Evolutionary conservation across 352 stramenopile species (phyloP).

Genomic region (Globisporangium paddicum): DNA sequence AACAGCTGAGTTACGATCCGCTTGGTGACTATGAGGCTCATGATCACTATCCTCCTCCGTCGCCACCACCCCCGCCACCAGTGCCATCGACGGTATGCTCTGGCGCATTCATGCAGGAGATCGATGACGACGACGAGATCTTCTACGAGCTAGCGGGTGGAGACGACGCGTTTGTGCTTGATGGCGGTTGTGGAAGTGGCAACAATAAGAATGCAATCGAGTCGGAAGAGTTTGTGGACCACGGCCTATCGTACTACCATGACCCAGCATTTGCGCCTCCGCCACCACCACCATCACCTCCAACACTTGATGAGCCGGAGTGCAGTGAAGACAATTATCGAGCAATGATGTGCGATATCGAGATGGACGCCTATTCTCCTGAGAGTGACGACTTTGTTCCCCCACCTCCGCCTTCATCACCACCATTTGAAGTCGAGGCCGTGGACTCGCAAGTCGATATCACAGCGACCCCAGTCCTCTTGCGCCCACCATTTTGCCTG

Average conservation of each 20-base stretch:
- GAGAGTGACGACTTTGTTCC: not conserved
- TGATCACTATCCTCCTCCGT: not conserved
- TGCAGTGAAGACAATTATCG: not conserved
- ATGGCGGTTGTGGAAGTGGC: slow-evolving; percentile 6
- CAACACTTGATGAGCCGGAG: slow-evolving; percentile 5
- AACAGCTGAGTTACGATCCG: not conserved
- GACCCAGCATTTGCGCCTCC: slow-evolving; percentile 19
- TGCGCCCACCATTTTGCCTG: slow-evolving; percentile 4
- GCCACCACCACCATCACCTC: slow-evolving; percentile 23
- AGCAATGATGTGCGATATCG: too few relatives aligned
- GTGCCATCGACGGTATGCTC: not conserved
- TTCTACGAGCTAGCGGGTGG: slow-evolving; percentile 9
- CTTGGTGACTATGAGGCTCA: not conserved
- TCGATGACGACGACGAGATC: slow-evolving; percentile 40
- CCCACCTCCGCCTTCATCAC: slow-evolving; percentile 9
- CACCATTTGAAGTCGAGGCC: not conserved
- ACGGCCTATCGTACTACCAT: slow-evolving; percentile 57
- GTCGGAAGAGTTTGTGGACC: slow-evolving; percentile 35
- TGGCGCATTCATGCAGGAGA: slow-evolving; percentile 64
- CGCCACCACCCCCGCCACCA: slow-evolving; percentile 12
- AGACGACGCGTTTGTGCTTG: slow-evolving; percentile 14
- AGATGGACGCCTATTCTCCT: too few relatives aligned
- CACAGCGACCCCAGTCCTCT: not conserved
- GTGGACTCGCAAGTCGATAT: not conserved
- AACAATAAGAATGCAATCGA: slow-evolving; percentile 7